A percentile compares a stretch with the other conserved stretches of the same genome.
Conservation (phyloP, 306 rosid species). For the Dryas alaskensis region DNA sequence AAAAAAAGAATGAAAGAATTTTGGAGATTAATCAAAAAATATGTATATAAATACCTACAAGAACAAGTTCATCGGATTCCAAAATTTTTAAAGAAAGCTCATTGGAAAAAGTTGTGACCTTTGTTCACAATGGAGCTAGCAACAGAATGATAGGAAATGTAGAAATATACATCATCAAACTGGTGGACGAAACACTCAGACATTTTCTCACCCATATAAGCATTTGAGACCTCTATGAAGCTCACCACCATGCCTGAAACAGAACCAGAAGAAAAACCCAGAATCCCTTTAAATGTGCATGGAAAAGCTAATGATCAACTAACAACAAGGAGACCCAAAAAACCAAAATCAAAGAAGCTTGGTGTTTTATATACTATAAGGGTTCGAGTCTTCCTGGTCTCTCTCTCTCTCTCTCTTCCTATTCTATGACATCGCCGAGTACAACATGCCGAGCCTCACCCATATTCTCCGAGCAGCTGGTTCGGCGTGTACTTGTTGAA, state of each 20-base stretch:
- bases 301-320: constrained; percentile 11
- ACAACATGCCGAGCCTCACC: too few species aligned
- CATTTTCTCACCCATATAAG: constrained; percentile 53
- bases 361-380: constrained; percentile 32
- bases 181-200: constrained; percentile 47
- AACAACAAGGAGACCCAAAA: constrained; percentile 39
- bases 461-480: too few species aligned
- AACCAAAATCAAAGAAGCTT: constrained; percentile 40
- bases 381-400: background rate
- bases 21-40: constrained; percentile 18
- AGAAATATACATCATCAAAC: constrained; percentile 64
- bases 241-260: constrained; percentile 43
- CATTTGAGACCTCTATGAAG: constrained; percentile 49
- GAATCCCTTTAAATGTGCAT: constrained; percentile 36
- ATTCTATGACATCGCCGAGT: background rate
- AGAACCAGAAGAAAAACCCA: constrained; percentile 35
- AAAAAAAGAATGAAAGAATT: constrained; percentile 72
- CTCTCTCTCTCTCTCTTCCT: constrained; percentile 14
- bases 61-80: constrained; percentile 98
- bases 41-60: constrained; percentile 38
- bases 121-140: constrained; percentile 25
- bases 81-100: constrained; percentile 54
- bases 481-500: too few species aligned
- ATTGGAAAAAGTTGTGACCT: constrained; percentile 41
- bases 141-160: constrained; percentile 34